phyloP scores from a whole-genome alignment of 306 rosid genomes.

The Fragaria iinumae region DNA sequence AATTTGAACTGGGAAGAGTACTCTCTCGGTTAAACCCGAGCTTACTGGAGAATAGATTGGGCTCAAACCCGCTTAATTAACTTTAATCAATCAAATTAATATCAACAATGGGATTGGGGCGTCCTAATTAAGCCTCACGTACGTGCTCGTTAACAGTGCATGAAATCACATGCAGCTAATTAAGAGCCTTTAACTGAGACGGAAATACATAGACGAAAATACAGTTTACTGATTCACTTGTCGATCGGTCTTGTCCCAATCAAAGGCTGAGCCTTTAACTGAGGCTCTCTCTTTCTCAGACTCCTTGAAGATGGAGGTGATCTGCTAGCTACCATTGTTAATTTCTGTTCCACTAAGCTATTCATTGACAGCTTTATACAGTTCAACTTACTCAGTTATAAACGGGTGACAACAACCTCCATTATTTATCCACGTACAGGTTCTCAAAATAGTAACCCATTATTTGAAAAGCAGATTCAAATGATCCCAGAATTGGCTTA shows the following conservation, averaged over 20 bases:
- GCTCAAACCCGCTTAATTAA: neutral
- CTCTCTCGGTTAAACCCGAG: neutral
- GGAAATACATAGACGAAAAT: neutral
- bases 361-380: neutral
- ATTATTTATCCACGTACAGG: neutral
- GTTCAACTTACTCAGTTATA: neutral
- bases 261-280: neutral
- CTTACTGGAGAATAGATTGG: neutral
- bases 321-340: neutral
- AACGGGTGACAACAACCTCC: neutral
- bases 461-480: conserved; percentile 3
- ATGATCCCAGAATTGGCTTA: conserved; percentile 6
- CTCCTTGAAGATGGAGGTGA: neutral
- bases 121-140: neutral
- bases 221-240: neutral
- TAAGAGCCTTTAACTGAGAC: too few species aligned
- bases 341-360: conserved; percentile 9
- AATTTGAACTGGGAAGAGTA: neutral
- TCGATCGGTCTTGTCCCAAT: neutral
- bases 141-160: neutral
- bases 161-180: neutral
- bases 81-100: too few species aligned
- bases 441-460: neutral
- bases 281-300: conserved; percentile 11
- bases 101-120: too few species aligned